A percentile compares a stretch with the other conserved stretches of the same genome.
These are phyloP conservation scores for Candida vartiovaarae DNA, from an alignment of 805 yeast genomes.

Conservation along the genomic window DNA sequence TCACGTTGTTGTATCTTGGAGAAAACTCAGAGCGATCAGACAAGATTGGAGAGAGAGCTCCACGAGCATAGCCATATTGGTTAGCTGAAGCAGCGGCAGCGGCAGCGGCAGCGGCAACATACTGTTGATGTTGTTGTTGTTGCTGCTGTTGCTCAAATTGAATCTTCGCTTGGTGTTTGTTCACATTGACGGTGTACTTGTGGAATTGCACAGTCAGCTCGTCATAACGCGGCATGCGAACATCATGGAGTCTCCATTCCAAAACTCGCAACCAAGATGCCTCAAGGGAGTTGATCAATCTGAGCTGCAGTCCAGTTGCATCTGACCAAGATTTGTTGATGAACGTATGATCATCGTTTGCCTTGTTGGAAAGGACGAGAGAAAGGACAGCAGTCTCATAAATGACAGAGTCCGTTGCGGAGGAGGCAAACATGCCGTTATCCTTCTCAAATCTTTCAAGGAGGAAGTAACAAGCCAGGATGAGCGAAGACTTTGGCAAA, in stretches of 20 bases:
- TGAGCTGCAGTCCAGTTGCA: slow-evolving; percentile 76
- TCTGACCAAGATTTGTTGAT: slow-evolving; percentile 93
- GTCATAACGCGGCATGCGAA: slow-evolving; percentile 20
- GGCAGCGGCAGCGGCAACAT: slow-evolving; percentile 2
- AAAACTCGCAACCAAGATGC: slow-evolving; percentile 57
- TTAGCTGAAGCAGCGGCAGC: slow-evolving; percentile 4
- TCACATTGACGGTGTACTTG: slow-evolving; percentile 18
- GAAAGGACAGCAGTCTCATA: slow-evolving; percentile 58
- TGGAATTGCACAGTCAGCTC: slow-evolving; percentile 18
- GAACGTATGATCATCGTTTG: slow-evolving; percentile 94
- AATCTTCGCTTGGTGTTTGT: slow-evolving; percentile 15
- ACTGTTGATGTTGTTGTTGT: slow-evolving; percentile 10
- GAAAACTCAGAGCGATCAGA: slow-evolving; percentile 14
- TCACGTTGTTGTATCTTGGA: slow-evolving; percentile 10
- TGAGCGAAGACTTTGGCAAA: slow-evolving; percentile 73
- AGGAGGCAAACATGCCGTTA: slow-evolving; percentile 25
- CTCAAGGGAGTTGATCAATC: slow-evolving; percentile 59
- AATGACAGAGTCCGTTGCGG: slow-evolving; percentile 28
- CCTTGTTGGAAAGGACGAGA: slow-evolving; percentile 82
- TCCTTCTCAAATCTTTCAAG: slow-evolving; percentile 48
- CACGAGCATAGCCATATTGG: slow-evolving; percentile 4
- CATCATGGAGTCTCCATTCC: slow-evolving; percentile 50
- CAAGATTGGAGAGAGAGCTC: slow-evolving; percentile 18
- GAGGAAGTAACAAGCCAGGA: slow-evolving; percentile 73
- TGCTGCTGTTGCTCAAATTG: slow-evolving; percentile 11